A percentile compares a stretch with the other conserved stretches of the same genome.
Conservation (phyloP, 148 eudicot species). For the Agrostemma githago region DNA sequence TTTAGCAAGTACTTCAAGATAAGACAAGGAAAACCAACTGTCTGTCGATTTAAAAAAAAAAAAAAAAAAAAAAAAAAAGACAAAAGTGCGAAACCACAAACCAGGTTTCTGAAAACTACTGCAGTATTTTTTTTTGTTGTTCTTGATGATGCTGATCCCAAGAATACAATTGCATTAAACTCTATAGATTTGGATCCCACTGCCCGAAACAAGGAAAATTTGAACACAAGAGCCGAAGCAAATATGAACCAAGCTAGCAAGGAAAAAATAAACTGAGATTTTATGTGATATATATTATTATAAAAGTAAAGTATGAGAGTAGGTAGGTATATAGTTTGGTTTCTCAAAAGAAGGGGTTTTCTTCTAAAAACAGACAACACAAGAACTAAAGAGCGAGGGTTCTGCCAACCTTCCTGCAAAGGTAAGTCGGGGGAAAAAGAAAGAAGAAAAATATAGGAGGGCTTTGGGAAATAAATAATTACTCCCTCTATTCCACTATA, state of each 20-base stretch:
- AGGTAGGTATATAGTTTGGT: constrained; percentile 8
- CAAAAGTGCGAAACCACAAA: constrained; percentile 32
- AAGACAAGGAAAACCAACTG: constrained; percentile 1
- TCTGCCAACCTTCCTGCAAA: constrained; percentile 11
- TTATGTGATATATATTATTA: neutral
- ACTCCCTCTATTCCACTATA: too few species aligned
- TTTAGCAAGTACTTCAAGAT: neutral
- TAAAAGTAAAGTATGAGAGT: constrained; percentile 9
- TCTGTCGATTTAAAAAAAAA: constrained; percentile 7
- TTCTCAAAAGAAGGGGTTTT: constrained; percentile 11
- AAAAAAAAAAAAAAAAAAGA: constrained; percentile 24
- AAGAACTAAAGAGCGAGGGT: constrained; percentile 16
- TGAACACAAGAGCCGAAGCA: neutral
- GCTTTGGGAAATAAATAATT: neutral
- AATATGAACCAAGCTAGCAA: neutral
- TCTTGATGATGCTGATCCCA: constrained; percentile 33
- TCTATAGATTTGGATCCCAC: constrained; percentile 21
- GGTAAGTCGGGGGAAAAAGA: constrained; percentile 12
- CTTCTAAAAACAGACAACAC: neutral
- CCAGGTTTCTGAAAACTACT: constrained; percentile 20
- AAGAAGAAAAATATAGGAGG: neutral
- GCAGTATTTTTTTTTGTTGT: constrained; percentile 6
- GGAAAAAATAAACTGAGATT: constrained; percentile 5
- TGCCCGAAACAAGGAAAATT: constrained; percentile 21
- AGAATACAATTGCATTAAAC: constrained; percentile 25